A percentile compares a stretch with the other conserved stretches of the same genome.
phyloP scores from a whole-genome alignment of 345 rosid genomes.

The Brassica carinata region DNA sequence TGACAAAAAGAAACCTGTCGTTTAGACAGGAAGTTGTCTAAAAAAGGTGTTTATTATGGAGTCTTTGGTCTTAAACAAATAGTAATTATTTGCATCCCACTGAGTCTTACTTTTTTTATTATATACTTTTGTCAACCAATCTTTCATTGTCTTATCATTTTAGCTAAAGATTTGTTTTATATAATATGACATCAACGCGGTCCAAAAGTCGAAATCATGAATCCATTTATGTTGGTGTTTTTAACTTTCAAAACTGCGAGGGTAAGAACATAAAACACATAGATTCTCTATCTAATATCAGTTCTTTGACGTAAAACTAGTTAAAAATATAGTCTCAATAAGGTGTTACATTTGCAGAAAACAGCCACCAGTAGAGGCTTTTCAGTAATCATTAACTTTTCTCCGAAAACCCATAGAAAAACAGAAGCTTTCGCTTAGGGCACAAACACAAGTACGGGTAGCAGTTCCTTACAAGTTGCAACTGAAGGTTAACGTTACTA shows the following conservation, averaged over 20 bases:
- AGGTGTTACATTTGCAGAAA: not conserved
- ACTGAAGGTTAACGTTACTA: not conserved
- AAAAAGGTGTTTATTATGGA: not conserved
- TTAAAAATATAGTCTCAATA: not conserved
- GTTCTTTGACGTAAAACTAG: not conserved
- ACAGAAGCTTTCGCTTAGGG: not conserved
- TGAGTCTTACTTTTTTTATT: not conserved
- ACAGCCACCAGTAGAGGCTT: not conserved
- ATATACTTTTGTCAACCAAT: not conserved
- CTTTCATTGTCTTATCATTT: not conserved
- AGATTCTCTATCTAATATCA: not conserved
- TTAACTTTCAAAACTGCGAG: not conserved
- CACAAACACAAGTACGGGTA: not conserved
- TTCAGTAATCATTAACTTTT: not conserved
- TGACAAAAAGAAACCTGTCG: not conserved
- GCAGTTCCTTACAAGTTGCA: not conserved
- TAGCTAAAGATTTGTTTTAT: not conserved
- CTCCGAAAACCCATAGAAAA: not conserved
- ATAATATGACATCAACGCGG: not conserved
- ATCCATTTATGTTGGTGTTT: not conserved
- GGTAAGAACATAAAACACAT: not conserved
- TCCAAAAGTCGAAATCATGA: not conserved
- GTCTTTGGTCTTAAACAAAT: conserved; percentile 2
- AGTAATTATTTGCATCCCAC: not conserved
- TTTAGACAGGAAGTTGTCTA: not conserved